Base-by-base conservation (phyloP, 345 rosid genomes). In the Lenwebbia sp. region DNA sequence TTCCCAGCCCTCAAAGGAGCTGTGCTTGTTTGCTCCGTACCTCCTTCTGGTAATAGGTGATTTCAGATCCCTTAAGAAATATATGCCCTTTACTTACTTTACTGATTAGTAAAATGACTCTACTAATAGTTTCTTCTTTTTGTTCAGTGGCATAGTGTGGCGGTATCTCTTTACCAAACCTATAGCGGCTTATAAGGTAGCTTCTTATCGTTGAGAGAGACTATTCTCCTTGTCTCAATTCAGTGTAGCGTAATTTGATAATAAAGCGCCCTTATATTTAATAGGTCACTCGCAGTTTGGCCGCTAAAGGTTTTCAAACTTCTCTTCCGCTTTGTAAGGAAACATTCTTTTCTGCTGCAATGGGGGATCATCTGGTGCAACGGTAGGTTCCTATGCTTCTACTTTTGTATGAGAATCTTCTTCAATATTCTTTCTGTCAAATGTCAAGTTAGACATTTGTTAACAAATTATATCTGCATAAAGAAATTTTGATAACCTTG, bases 31-130 rank as follows among this genome's bases (percentile, higher is more conserved):
- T 96, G 98, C 93, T 95, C 99, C 22, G 99, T 95, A 49, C 99
- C 99, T 82, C 98, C 99, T 87, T 93, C 96, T 2, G 97, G 99
- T 87, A 95, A 96, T 90, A 93, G 98, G 99, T 96, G 92, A 91
- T 25, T 85, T 91, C 53, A 53, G 86, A 54, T 37, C 55, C 87
- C 33, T 51, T 40, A 60, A 55, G 26, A 84, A 83, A 15, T 55
- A 10, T 84, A 58, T 82, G 26, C 78, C 87, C 52, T 85, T 84
- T 5, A 6, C 85, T 54, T 33, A 78, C 37, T 85, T 86, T 60
- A 17, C 15, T 74, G 53, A 47, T 60, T 53, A 30, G 7, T 82
- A 58, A 83, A 75, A 22, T 57, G 49, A 23, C 83, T 51, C 55
- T 56, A 86, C 65, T 10, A 83, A 82, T 10, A 76, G 47, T 60